These are phyloP conservation scores for Candida arabinofermentans DNA, from an alignment of 805 yeast genomes.

Conservation along the genomic window DNA sequence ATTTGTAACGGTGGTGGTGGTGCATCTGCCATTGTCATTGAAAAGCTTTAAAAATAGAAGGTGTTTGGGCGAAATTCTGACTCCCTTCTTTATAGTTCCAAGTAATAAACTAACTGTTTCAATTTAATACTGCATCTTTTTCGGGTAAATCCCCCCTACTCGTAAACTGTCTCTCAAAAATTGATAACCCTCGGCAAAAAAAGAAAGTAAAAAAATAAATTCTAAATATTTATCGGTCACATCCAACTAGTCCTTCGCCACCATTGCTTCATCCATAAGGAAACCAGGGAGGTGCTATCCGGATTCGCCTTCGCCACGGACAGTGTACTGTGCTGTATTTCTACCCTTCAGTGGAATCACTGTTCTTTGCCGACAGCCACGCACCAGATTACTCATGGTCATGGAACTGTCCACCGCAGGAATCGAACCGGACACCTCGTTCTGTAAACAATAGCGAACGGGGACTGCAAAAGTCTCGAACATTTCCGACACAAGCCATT, in stretches of 20 bases:
- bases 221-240: conserved; percentile 17
- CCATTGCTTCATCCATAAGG: conserved; percentile 19
- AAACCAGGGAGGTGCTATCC: conserved; percentile 36
- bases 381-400: conserved; percentile 32
- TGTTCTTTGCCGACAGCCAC: conserved; percentile 29
- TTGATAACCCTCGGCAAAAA: too few relatives aligned
- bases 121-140: too few relatives aligned
- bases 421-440: conserved; percentile 42
- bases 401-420: conserved; percentile 33
- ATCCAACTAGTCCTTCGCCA: conserved; percentile 16
- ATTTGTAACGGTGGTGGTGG: conserved; percentile 99
- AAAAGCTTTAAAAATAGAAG: conserved; percentile 41
- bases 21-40: conserved; percentile 88
- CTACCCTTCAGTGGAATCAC: conserved; percentile 40
- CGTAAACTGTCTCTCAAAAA: too few relatives aligned
- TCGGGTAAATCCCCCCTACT: too few relatives aligned
- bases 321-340: conserved; percentile 40
- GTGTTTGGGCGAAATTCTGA: too few relatives aligned
- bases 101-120: too few relatives aligned
- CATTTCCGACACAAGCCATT: conserved; percentile 32
- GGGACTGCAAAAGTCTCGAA: conserved; percentile 19
- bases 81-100: too few relatives aligned
- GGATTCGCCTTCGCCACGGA: conserved; percentile 38
- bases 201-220: conserved; percentile 4
- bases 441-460: conserved; percentile 21